Percentiles rank a stretch among this genome's conserved stretches.
phyloP scores from a whole-genome alignment of 495 filamentous ascomycete genomes.

The Xylaria grammica region DNA sequence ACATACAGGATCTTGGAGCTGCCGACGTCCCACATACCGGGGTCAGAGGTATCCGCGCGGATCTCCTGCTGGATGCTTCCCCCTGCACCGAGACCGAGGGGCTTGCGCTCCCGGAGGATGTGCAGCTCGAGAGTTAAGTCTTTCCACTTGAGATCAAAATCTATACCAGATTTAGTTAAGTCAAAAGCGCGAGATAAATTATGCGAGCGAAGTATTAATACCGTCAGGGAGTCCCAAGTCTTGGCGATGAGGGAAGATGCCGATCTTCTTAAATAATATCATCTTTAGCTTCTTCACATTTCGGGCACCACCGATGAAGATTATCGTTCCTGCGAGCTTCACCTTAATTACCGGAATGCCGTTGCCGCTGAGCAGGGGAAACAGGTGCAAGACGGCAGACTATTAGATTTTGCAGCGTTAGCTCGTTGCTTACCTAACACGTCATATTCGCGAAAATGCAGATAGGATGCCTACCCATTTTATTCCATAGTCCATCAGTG shows the following conservation, averaged over 20 bases:
- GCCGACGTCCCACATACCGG: background rate
- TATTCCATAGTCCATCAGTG: constrained; percentile 6
- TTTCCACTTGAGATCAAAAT: background rate
- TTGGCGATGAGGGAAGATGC: background rate
- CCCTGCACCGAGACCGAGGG: background rate
- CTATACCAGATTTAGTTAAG: background rate
- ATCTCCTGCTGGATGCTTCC: background rate
- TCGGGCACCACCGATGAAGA: background rate
- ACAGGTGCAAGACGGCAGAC: background rate
- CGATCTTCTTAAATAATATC: background rate
- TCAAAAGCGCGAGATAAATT: background rate
- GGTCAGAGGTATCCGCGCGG: background rate
- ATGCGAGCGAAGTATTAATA: background rate
- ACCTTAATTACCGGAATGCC: background rate
- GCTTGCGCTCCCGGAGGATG: background rate
- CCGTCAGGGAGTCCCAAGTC: constrained; percentile 2
- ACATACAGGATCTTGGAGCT: constrained; percentile 8
- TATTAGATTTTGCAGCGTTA: background rate
- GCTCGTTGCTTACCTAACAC: background rate
- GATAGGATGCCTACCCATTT: background rate
- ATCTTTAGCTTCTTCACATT: background rate
- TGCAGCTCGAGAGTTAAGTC: constrained; percentile 4
- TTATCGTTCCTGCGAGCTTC: background rate
- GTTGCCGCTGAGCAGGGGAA: background rate
- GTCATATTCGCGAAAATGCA: background rate